Conservation (phyloP, 2,329 filamentous ascomycete genomes). For the Cercospora zeina region DNA sequence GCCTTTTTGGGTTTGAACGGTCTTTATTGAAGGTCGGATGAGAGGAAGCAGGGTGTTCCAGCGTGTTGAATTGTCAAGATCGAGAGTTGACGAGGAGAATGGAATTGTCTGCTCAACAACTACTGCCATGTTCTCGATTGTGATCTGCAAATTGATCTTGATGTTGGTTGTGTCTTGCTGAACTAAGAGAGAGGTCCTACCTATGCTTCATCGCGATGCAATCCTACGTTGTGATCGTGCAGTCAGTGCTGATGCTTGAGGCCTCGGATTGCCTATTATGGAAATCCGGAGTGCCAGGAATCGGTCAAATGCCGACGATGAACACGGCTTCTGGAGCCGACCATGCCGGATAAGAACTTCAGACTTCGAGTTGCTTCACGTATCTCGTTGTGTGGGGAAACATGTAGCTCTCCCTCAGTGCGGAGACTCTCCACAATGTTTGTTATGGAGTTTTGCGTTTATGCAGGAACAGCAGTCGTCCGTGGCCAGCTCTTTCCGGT, state of each 20-base stretch:
- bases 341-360: neutral
- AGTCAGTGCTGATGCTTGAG: conserved; percentile 8
- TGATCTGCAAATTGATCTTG: neutral
- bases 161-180: neutral
- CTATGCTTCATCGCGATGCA: neutral
- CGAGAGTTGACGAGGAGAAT: conserved; percentile 34
- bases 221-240: neutral
- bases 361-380: neutral
- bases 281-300: neutral
- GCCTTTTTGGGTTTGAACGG: conserved; percentile 34
- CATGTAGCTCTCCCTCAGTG: neutral
- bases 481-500: conserved; percentile 11
- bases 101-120: conserved; percentile 43
- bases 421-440: conserved; percentile 3
- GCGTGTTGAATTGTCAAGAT: conserved; percentile 36
- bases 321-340: neutral
- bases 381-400: neutral
- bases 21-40: conserved; percentile 37
- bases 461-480: conserved; percentile 12
- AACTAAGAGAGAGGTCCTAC: neutral
- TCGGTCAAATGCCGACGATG: neutral
- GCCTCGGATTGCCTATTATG: conserved; percentile 10
- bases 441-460: conserved; percentile 11
- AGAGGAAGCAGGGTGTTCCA: conserved; percentile 41
- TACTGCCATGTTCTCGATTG: conserved; percentile 36